Evolutionary conservation across 2,329 filamentous ascomycete species (phyloP).

Genomic region (Pseudogymnoascus sp.): DNA sequence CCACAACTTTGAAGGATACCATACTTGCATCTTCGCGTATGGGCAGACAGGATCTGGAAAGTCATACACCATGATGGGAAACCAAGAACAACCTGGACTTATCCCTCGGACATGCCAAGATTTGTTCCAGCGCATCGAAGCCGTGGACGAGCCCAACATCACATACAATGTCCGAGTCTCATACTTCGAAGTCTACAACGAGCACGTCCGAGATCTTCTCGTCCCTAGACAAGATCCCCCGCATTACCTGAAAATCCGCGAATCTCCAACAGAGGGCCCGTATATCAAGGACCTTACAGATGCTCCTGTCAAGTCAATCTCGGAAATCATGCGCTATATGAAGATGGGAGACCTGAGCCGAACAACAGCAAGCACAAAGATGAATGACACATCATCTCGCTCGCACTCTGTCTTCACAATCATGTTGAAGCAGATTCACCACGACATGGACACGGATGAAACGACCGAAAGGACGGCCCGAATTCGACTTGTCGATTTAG

Average conservation of each 20-base stretch:
- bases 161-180: slow-evolving; percentile 96
- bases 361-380: slow-evolving; percentile 90
- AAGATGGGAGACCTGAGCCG: slow-evolving; percentile 80
- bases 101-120: slow-evolving; percentile 96
- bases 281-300: slow-evolving; percentile 97
- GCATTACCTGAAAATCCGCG: slow-evolving; percentile 93
- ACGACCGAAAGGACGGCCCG: slow-evolving; percentile 91
- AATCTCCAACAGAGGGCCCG: slow-evolving; percentile 88
- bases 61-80: slow-evolving; percentile 98
- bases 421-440: slow-evolving; percentile 95
- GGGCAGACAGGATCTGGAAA: slow-evolving; percentile 97
- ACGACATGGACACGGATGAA: slow-evolving; percentile 94
- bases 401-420: slow-evolving; percentile 98
- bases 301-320: slow-evolving; percentile 78
- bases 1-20: slow-evolving; percentile 98
- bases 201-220: slow-evolving; percentile 91
- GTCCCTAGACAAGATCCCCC: slow-evolving; percentile 69
- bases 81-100: slow-evolving; percentile 74
- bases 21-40: slow-evolving; percentile 98
- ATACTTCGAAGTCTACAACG: slow-evolving; percentile 99
- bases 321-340: slow-evolving; percentile 87
- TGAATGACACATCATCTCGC: slow-evolving; percentile 97
- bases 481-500: slow-evolving; percentile 90
- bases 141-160: slow-evolving; percentile 76
- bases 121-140: slow-evolving; percentile 86